These are phyloP conservation scores for Wilhelminamyces savonicus DNA, from an alignment of 805 yeast genomes.

Conservation along the genomic window DNA sequence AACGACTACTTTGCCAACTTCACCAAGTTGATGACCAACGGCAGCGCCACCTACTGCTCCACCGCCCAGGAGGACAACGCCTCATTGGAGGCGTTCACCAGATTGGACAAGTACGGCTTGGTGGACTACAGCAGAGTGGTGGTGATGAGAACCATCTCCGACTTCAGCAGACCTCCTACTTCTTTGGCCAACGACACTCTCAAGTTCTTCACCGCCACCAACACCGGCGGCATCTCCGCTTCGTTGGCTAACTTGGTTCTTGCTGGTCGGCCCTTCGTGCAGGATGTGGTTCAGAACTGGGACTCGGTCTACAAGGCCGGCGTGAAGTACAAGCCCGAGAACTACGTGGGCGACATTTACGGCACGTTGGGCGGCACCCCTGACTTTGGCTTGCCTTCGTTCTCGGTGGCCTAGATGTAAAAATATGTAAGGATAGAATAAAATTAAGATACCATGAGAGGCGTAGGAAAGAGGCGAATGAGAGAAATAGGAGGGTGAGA, in stretches of 20 bases:
- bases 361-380: conserved; percentile 46
- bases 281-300: conserved; percentile 49
- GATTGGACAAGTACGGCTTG: conserved; percentile 49
- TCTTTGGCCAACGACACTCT: conserved; percentile 37
- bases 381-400: conserved; percentile 37
- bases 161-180: conserved; percentile 51
- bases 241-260: conserved; percentile 45
- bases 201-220: conserved; percentile 42
- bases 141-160: conserved; percentile 56
- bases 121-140: conserved; percentile 54
- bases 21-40: conserved; percentile 48
- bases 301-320: conserved; percentile 25
- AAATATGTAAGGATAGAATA: too few relatives aligned
- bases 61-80: conserved; percentile 69
- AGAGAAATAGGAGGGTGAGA: too few relatives aligned
- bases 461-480: too few relatives aligned
- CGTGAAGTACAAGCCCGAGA: conserved; percentile 34
- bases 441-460: too few relatives aligned
- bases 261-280: conserved; percentile 50
- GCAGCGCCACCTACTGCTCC: conserved; percentile 52
- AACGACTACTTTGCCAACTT: conserved; percentile 45
- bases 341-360: conserved; percentile 57
- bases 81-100: conserved; percentile 49
- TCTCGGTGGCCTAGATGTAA: too few relatives aligned
- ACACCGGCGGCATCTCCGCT: conserved; percentile 46